phyloP scores from a whole-genome alignment of 139 green algal species.

The Asterochloris erici region DNA sequence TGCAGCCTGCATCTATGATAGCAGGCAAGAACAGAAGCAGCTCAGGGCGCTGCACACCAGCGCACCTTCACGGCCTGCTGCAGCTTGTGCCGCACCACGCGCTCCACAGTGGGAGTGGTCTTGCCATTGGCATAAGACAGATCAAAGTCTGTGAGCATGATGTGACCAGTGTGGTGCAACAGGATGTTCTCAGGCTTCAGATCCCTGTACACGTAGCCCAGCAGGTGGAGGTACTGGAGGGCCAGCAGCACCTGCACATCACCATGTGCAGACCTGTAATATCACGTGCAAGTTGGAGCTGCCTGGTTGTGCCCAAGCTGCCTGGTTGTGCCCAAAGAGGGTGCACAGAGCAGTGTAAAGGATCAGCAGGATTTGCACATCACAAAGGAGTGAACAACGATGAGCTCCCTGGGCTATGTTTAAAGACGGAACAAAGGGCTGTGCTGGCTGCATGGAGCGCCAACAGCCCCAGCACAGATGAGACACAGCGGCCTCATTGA shows the following conservation, averaged over 20 bases:
- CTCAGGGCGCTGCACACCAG: background rate
- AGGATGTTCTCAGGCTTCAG: slow-evolving; percentile 99
- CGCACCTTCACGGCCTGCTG: background rate
- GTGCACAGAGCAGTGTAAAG: background rate
- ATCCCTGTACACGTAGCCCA: slow-evolving; percentile 95
- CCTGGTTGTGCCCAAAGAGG: too few species aligned
- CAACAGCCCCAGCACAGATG: too few species aligned
- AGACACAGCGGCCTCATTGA: too few species aligned
- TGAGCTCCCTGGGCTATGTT: too few species aligned
- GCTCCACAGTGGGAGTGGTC: slow-evolving; percentile 35
- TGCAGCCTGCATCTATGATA: too few species aligned
- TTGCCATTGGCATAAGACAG: slow-evolving; percentile 72
- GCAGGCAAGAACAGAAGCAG: background rate
- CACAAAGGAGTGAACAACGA: background rate
- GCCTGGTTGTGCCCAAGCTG: too few species aligned
- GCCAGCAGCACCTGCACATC: slow-evolving; percentile 75
- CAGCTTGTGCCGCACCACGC: background rate
- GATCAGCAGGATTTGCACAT: background rate
- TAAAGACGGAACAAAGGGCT: too few species aligned
- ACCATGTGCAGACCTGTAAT: too few species aligned
- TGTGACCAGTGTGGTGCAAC: slow-evolving; percentile 82
- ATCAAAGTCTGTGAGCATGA: slow-evolving; percentile 98
- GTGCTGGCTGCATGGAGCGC: too few species aligned
- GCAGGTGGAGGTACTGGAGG: slow-evolving; percentile 97
- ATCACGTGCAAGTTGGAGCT: too few species aligned